These are phyloP conservation scores for Pulveroboletus sp. DNA, from an alignment of 768 basidiomycete species.

Conservation along the genomic window DNA sequence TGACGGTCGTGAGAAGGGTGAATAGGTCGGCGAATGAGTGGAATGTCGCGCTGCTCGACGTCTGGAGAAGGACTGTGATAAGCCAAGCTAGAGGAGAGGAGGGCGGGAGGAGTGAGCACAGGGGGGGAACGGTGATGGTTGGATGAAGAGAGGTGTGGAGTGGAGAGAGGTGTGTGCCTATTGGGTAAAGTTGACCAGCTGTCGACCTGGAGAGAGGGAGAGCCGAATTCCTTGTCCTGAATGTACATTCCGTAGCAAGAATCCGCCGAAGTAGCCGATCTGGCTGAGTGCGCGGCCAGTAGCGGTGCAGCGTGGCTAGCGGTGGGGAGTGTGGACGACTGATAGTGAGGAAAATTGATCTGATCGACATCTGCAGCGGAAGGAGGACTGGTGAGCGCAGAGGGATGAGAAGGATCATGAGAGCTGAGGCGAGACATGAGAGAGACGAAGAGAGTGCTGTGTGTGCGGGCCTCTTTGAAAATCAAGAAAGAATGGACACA, in stretches of 20 bases:
- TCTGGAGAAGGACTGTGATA: slow-evolving; percentile 19
- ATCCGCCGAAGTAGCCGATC: slow-evolving; percentile 25
- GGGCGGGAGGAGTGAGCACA: slow-evolving; percentile 22
- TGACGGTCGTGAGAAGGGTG: slow-evolving; percentile 18
- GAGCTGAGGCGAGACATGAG: slow-evolving; percentile 43
- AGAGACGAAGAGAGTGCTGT: neutral
- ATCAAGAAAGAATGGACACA: slow-evolving; percentile 23
- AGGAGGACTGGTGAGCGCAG: slow-evolving; percentile 29
- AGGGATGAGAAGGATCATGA: slow-evolving; percentile 37
- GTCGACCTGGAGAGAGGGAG: slow-evolving; percentile 21
- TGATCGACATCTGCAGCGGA: slow-evolving; percentile 31
- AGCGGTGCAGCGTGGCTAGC: slow-evolving; percentile 4
- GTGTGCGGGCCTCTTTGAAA: slow-evolving; percentile 18
- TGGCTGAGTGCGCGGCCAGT: slow-evolving; percentile 13
- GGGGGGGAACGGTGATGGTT: slow-evolving; percentile 44
- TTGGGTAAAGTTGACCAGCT: slow-evolving; percentile 32
- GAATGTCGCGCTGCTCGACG: slow-evolving; percentile 17
- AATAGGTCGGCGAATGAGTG: slow-evolving; percentile 13
- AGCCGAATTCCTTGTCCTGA: slow-evolving; percentile 35
- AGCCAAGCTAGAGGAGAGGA: slow-evolving; percentile 11
- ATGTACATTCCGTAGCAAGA: slow-evolving; percentile 34
- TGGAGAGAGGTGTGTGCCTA: slow-evolving; percentile 28
- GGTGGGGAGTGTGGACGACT: slow-evolving; percentile 8
- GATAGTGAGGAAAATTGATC: slow-evolving; percentile 11
- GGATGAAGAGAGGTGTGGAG: slow-evolving; percentile 35